phyloP scores from a whole-genome alignment of 331 rosid genomes.

The Ulmus americana region DNA sequence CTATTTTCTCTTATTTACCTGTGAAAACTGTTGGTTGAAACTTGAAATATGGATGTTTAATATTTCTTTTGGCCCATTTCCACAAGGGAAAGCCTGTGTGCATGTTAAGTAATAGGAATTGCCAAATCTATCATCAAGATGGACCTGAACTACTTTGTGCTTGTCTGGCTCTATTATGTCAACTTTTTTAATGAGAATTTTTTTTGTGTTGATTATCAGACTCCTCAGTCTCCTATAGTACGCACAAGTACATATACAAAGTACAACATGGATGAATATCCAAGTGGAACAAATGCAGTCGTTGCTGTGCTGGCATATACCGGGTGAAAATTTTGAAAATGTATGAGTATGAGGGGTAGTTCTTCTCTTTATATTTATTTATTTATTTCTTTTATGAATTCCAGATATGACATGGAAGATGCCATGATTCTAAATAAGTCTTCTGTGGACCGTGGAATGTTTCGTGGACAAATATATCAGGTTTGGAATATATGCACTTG shows the following conservation, averaged over 20 bases:
- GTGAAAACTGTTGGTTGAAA: too few relatives aligned
- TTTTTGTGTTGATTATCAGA: conserved; percentile 40
- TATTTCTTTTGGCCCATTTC: too few relatives aligned
- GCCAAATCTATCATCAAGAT: not conserved
- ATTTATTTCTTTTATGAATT: conserved; percentile 21
- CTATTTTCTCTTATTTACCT: too few relatives aligned
- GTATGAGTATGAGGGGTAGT: not conserved
- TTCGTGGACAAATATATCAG: conserved; percentile 88
- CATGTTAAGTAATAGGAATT: too few relatives aligned
- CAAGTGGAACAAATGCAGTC: conserved; percentile 90
- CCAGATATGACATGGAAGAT: conserved; percentile 96
- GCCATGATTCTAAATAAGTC: conserved; percentile 97
- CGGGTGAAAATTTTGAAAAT: conserved; percentile 51
- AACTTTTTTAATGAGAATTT: not conserved
- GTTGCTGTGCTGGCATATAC: conserved; percentile 96
- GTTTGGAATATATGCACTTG: conserved; percentile 27
- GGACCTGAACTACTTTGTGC: not conserved
- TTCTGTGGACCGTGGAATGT: conserved; percentile 98
- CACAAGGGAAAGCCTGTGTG: too few relatives aligned
- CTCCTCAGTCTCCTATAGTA: conserved; percentile 89
- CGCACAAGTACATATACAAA: conserved; percentile 66
- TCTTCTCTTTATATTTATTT: conserved; percentile 8
- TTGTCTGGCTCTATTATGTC: not conserved
- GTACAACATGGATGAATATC: conserved; percentile 73
- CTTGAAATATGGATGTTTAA: too few relatives aligned